Percentiles rank a stretch among this genome's conserved stretches.
These are phyloP conservation scores for Thuidium tamariscinum DNA, from an alignment of 225 moss, liverwort and hornwort genomes.

Conservation along the genomic window DNA sequence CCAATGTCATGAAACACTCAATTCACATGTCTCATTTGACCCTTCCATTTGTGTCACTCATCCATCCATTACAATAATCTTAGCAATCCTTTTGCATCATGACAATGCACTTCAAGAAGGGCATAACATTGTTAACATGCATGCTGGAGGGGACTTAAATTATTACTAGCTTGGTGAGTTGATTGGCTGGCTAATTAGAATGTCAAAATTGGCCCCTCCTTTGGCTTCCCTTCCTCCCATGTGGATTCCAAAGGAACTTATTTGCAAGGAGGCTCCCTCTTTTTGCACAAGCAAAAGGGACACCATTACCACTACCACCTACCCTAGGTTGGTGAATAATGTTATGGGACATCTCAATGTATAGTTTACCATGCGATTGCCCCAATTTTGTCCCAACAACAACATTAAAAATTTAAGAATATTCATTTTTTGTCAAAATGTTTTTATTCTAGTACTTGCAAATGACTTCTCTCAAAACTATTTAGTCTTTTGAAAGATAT, in stretches of 20 bases:
- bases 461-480: background rate
- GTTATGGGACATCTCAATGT: too few species aligned
- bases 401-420: background rate
- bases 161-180: too few species aligned
- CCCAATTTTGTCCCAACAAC: background rate
- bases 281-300: too few species aligned
- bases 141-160: too few species aligned
- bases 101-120: background rate
- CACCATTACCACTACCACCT: too few species aligned
- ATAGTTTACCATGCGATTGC: too few species aligned
- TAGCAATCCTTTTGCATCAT: background rate
- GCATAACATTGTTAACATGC: fast-evolving
- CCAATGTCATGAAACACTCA: background rate
- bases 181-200: too few species aligned
- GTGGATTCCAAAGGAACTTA: too few species aligned
- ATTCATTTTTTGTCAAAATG: background rate
- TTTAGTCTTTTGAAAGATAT: background rate
- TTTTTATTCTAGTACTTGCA: background rate
- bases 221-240: too few species aligned
- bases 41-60: fast-evolving
- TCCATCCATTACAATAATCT: background rate
- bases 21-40: background rate
- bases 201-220: too few species aligned
- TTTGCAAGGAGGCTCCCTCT: too few species aligned
- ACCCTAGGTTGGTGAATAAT: too few species aligned